phyloP scores from a whole-genome alignment of 805 yeast species.

The Wickerhamiella lipophila region DNA sequence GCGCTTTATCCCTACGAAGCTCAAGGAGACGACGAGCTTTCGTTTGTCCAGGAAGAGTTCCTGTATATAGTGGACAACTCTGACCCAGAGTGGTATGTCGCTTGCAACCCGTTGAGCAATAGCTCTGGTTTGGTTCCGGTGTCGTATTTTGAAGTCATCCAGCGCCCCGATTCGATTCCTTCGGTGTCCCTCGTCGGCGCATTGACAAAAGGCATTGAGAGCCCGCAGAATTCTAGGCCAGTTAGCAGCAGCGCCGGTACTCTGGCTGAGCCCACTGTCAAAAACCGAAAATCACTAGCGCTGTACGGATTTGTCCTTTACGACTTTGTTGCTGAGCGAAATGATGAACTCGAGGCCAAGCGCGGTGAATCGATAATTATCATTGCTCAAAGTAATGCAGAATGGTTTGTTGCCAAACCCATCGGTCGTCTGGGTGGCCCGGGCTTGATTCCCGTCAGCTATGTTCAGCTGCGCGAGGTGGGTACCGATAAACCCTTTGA shows the following conservation, averaged over 20 bases:
- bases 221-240: background rate
- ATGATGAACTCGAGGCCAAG: slow-evolving; percentile 72
- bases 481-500: slow-evolving; percentile 48
- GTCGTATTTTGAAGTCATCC: slow-evolving; percentile 63
- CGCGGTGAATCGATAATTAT: slow-evolving; percentile 85
- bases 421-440: slow-evolving; percentile 93
- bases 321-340: slow-evolving; percentile 68
- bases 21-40: slow-evolving; percentile 68
- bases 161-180: slow-evolving; percentile 25
- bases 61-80: slow-evolving; percentile 61
- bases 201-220: slow-evolving; percentile 12
- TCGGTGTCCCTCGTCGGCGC: slow-evolving; percentile 25
- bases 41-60: slow-evolving; percentile 73
- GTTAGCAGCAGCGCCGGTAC: slow-evolving; percentile 9
- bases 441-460: slow-evolving; percentile 86
- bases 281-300: slow-evolving; percentile 27
- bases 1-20: slow-evolving; percentile 70
- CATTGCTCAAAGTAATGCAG: slow-evolving; percentile 91
- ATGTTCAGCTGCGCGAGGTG: slow-evolving; percentile 74
- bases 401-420: slow-evolving; percentile 97
- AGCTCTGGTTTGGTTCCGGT: slow-evolving; percentile 79
- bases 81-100: slow-evolving; percentile 66
- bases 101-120: slow-evolving; percentile 70
- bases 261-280: slow-evolving; percentile 17
- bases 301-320: slow-evolving; percentile 76